Evolutionary conservation across 2,329 filamentous ascomycete species (phyloP).

Genomic region (Colletotrichum ledebouriae): DNA sequence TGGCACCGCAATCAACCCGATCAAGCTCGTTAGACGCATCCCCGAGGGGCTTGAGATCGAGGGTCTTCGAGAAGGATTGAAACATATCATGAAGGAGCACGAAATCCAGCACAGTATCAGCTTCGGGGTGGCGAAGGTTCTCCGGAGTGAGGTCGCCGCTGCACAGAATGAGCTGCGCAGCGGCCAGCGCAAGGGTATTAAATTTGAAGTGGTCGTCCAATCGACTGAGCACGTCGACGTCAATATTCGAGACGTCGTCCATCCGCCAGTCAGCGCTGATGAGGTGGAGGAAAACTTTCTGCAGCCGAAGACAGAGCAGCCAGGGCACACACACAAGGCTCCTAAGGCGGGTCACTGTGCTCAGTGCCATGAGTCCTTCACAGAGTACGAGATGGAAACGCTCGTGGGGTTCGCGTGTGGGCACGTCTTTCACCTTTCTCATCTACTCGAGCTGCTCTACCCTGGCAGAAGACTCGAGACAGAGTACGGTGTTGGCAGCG

Average conservation of each 20-base stretch:
- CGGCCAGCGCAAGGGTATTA: slow-evolving; percentile 87
- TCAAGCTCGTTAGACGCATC: slow-evolving; percentile 89
- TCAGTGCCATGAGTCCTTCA: slow-evolving; percentile 68
- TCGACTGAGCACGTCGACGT: slow-evolving; percentile 58
- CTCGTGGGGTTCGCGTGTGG: slow-evolving; percentile 86
- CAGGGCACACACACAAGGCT: slow-evolving; percentile 49
- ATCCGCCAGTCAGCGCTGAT: slow-evolving; percentile 35
- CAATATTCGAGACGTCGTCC: slow-evolving; percentile 55
- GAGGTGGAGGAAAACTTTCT: slow-evolving; percentile 42
- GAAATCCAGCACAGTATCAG: slow-evolving; percentile 96
- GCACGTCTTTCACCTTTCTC: slow-evolving; percentile 83
- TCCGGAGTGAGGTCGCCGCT: slow-evolving; percentile 86
- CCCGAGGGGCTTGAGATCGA: slow-evolving; percentile 94
- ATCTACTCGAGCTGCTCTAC: slow-evolving; percentile 71
- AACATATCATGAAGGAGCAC: slow-evolving; percentile 93
- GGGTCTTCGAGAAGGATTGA: slow-evolving; percentile 87
- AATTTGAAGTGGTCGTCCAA: slow-evolving; percentile 80
- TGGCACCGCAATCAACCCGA: slow-evolving; percentile 92
- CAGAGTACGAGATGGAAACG: slow-evolving; percentile 75
- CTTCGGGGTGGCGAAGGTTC: slow-evolving; percentile 86
- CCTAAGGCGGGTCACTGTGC: slow-evolving; percentile 70
- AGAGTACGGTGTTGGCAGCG: slow-evolving; percentile 59
- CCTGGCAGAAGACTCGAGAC: slow-evolving; percentile 61
- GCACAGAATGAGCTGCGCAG: slow-evolving; percentile 85
- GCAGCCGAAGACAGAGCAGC: slow-evolving; percentile 47